Base-by-base conservation (phyloP, 2,329 filamentous ascomycete genomes). In the Purpureocillium takamizusanense region DNA sequence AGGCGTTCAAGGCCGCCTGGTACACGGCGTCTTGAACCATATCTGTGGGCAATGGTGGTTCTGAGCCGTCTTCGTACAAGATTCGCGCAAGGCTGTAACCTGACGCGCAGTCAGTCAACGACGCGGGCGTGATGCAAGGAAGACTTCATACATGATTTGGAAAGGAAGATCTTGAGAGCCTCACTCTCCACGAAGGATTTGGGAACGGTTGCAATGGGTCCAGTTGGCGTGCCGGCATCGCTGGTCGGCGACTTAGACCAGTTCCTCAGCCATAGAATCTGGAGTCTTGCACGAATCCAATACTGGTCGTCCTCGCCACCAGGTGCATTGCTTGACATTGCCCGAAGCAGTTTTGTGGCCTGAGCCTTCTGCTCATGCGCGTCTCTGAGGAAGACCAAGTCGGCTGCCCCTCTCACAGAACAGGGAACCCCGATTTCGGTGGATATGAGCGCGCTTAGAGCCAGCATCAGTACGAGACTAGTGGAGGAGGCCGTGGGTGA, bases 191-290 rank as follows among this genome's bases (percentile, higher is more conserved):
- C 64, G 9, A 72, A 72, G 6, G 76, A 71, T 38, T 63, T 68
- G 12, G 72, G 61, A 4, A 92, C 63, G 44, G 70, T 72, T 1
- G 81, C 76, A 42, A 81, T 70, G 2, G 83, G 63, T 16, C 84
- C 83, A 9, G 76, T 63, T 12, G n/a, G 11, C 11, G 7, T 12
- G n/a, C n/a, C n/a, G n/a, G n/a, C n/a, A n/a, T 12, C 45, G 37
- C n/a, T 7, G 6, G 48, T n/a, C 17, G n/a, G 8, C 23, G 73
- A 66, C 17, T 69, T 67, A 27, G 80, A 80, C 84, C 84, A 89
- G 50, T 74, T 72, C 52, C 79, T 77, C 23, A 90, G 66, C 85
- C 85, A 90, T 4, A 87, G 54, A 8, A 89, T 58, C 49, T 81
- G 78, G 31, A 72, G 72, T 41, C 83, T 71, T 11, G 74, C 70